These are phyloP conservation scores for Pseudogymnoascus sp. DNA, from an alignment of 2,329 filamentous ascomycete genomes.

Conservation along the genomic window DNA sequence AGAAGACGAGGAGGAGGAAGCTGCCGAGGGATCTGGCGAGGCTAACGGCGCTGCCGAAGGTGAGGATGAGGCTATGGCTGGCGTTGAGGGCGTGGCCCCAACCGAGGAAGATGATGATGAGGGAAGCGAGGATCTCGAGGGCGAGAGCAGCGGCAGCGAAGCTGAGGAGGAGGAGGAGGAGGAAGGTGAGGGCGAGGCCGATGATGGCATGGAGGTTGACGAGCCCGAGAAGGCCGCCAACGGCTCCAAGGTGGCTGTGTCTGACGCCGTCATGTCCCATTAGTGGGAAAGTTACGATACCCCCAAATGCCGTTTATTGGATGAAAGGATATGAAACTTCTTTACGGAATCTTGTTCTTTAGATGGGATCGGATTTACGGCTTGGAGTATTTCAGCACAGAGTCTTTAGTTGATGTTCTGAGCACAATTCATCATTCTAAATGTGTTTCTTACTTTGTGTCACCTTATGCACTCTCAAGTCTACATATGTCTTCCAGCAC, in stretches of 20 bases:
- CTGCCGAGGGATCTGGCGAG: conserved; percentile 42
- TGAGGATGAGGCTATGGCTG: conserved; percentile 70
- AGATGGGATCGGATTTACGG: background rate
- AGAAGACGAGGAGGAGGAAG: conserved; percentile 55
- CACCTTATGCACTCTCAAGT: background rate
- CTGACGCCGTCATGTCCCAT: conserved; percentile 27
- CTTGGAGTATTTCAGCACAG: background rate
- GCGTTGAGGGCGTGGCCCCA: conserved; percentile 46
- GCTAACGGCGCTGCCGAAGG: conserved; percentile 36
- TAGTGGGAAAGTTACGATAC: conserved; percentile 11
- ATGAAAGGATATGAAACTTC: background rate
- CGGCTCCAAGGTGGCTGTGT: conserved; percentile 12
- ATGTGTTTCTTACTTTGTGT: background rate
- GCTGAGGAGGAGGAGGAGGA: conserved; percentile 59
- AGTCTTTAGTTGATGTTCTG: conserved; percentile 1
- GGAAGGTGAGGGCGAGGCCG: conserved; percentile 40
- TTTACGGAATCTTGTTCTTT: conserved; percentile 2
- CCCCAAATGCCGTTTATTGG: background rate
- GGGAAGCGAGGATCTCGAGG: conserved; percentile 71
- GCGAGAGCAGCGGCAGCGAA: conserved; percentile 65
- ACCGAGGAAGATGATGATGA: conserved; percentile 58
- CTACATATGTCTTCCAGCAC: background rate
- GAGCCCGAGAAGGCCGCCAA: conserved; percentile 25
- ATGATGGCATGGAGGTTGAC: conserved; percentile 45
- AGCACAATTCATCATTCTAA: conserved; percentile 4